These are phyloP conservation scores for Taxillus chinensis DNA, from an alignment of 164 flowering plant species.

Conservation along the genomic window DNA sequence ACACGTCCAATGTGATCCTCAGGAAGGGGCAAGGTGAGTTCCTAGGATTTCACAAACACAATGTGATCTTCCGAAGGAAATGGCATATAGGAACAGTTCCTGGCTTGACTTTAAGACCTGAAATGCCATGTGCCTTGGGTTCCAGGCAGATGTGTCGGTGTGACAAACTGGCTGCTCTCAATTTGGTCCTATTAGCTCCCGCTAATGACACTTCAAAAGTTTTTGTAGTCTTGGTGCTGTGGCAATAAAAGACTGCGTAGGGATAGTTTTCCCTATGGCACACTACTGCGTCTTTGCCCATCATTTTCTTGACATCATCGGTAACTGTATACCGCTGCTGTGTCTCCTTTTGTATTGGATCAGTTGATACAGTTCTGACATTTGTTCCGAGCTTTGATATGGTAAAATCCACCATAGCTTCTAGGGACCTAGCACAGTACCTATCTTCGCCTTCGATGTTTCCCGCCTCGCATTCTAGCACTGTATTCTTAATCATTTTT, in stretches of 20 bases:
- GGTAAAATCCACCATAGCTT: constrained; percentile 38
- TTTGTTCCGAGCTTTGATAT: constrained; percentile 31
- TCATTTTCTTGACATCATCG: constrained; percentile 17
- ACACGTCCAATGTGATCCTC: too few species aligned
- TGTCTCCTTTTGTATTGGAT: constrained; percentile 19
- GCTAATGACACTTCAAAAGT: constrained; percentile 24
- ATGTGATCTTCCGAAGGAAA: constrained; percentile 44
- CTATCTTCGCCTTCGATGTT: constrained; percentile 31
- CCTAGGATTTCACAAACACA: too few species aligned
- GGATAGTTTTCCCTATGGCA: constrained; percentile 37
- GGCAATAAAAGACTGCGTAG: constrained; percentile 40
- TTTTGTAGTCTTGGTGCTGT: constrained; percentile 18
- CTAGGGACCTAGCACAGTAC: constrained; percentile 41
- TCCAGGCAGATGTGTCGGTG: constrained; percentile 33
- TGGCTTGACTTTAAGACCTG: constrained; percentile 35
- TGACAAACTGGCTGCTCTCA: constrained; percentile 30
- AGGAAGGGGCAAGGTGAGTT: too few species aligned
- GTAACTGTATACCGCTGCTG: constrained; percentile 22
- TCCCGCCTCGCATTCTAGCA: constrained; percentile 30
- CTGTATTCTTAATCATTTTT: constrained; percentile 24
- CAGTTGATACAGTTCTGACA: constrained; percentile 29
- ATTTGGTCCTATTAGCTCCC: constrained; percentile 32
- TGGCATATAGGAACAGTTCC: constrained; percentile 41
- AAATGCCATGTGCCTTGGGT: constrained; percentile 45
- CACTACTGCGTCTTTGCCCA: constrained; percentile 18